Conservation (phyloP, 495 filamentous ascomycete species). For the Xylaria nigripes region DNA sequence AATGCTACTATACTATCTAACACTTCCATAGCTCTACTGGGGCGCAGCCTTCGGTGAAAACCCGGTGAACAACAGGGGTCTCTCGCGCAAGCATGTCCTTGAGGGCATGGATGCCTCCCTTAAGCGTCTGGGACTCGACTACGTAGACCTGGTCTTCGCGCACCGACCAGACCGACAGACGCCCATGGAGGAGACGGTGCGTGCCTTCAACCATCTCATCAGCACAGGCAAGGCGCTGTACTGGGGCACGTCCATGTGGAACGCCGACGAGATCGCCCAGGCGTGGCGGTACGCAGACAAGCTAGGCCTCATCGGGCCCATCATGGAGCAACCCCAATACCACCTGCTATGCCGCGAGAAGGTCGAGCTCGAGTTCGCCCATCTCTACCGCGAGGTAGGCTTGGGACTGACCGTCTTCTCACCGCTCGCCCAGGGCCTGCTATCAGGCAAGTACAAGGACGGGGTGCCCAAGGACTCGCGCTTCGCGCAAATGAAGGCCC, state of each 20-base stretch:
- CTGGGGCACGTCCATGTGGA: constrained; percentile 90
- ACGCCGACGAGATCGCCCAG: constrained; percentile 67
- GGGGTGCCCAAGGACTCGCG: constrained; percentile 51
- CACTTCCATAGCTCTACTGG: constrained; percentile 53
- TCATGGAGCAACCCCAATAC: constrained; percentile 81
- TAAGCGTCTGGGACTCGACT: constrained; percentile 59
- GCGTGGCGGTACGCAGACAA: constrained; percentile 67
- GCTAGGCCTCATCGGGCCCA: constrained; percentile 68
- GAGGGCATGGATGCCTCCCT: constrained; percentile 58
- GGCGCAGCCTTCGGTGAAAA: constrained; percentile 52
- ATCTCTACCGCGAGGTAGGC: constrained; percentile 55
- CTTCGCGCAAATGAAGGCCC: constrained; percentile 36
- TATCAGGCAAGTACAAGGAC: constrained; percentile 78
- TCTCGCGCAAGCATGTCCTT: constrained; percentile 76
- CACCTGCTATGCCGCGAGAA: constrained; percentile 66
- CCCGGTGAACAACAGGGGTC: constrained; percentile 65
- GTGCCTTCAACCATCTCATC: constrained; percentile 76
- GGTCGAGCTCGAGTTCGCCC: constrained; percentile 68
- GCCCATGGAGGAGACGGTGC: constrained; percentile 80
- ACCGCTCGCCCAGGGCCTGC: constrained; percentile 61
- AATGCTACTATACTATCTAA: too few relatives aligned
- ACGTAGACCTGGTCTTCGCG: constrained; percentile 77
- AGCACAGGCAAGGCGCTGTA: constrained; percentile 73
- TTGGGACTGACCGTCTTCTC: constrained; percentile 68
- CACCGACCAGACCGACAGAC: constrained; percentile 77